Conservation (phyloP, 192 early-diverging fungal genomes). For the Podila epicladia region DNA sequence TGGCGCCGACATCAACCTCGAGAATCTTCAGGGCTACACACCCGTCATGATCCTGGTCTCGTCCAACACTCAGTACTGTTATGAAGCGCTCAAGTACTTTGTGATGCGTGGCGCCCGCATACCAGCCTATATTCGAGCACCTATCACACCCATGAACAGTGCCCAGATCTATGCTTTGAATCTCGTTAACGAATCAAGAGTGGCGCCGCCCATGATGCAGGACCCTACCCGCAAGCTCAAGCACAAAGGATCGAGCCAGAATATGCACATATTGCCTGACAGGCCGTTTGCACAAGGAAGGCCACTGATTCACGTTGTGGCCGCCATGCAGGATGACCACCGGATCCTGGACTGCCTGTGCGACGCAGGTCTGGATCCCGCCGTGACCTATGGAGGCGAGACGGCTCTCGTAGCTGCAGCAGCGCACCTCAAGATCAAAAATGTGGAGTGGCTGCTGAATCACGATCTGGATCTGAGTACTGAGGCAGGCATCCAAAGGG, state of each 20-base stretch:
- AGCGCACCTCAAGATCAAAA: conserved; percentile 39
- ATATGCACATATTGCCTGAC: neutral
- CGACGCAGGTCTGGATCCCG: conserved; percentile 45
- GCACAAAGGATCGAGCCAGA: too few relatives aligned
- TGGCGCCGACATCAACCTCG: conserved; percentile 47
- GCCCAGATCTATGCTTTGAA: conserved; percentile 37
- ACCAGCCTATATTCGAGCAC: conserved; percentile 38
- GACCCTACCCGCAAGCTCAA: neutral
- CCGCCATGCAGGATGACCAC: conserved; percentile 49
- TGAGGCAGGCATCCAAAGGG: conserved; percentile 12
- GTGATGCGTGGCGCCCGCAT: conserved; percentile 35
- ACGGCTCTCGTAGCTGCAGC: conserved; percentile 33
- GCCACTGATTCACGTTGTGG: conserved; percentile 41
- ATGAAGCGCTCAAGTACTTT: conserved; percentile 43
- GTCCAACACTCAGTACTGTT: conserved; percentile 47
- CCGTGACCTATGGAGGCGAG: conserved; percentile 31
- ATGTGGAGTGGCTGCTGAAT: conserved; percentile 44
- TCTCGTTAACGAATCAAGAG: conserved; percentile 26
- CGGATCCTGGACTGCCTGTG: conserved; percentile 41
- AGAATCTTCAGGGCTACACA: conserved; percentile 46
- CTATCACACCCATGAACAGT: conserved; percentile 33
- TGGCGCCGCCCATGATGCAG: neutral
- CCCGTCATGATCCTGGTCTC: conserved; percentile 38
- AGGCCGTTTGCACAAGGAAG: conserved; percentile 15
- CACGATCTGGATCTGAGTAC: conserved; percentile 38